Evolutionary conservation across 1,139 yeast genomes (phyloP).

Genomic region (Kurtzmaniella quercitrusa): DNA sequence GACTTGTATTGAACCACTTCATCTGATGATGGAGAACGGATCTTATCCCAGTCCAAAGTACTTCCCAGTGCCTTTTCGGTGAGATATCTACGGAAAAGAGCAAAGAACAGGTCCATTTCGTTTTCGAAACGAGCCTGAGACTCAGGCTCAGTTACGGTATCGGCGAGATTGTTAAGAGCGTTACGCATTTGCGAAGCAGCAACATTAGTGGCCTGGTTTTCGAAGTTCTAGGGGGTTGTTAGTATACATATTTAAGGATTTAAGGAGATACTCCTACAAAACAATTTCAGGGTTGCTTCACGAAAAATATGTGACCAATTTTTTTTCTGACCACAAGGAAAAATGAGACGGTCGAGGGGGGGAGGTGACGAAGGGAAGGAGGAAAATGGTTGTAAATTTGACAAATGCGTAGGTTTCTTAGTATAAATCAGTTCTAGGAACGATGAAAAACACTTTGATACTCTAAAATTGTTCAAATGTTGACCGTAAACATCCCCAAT

Average conservation of each 20-base stretch:
- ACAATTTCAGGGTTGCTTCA: no score
- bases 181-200: constrained; percentile 99
- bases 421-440: no score
- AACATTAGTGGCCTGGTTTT: constrained; percentile 89
- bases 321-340: no score
- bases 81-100: constrained; percentile 87
- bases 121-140: constrained; percentile 66
- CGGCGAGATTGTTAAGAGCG: constrained; percentile 85
- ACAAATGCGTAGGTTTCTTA: no score
- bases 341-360: no score
- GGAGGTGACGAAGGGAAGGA: no score
- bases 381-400: no score
- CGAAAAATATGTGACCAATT: no score
- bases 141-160: constrained; percentile 61
- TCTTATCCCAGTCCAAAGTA: constrained; percentile 91
- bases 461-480: no score
- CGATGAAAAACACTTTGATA: no score
- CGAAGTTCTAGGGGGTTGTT: constrained; percentile 68
- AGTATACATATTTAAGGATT: constrained; percentile 13
- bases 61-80: constrained; percentile 84
- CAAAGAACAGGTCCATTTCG: constrained; percentile 94
- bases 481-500: no score
- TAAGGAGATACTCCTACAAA: no score
- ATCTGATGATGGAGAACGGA: constrained; percentile 79
- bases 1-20: constrained; percentile 80